phyloP scores from a whole-genome alignment of 768 basidiomycete species.

The Rhodotorula diobovata region DNA sequence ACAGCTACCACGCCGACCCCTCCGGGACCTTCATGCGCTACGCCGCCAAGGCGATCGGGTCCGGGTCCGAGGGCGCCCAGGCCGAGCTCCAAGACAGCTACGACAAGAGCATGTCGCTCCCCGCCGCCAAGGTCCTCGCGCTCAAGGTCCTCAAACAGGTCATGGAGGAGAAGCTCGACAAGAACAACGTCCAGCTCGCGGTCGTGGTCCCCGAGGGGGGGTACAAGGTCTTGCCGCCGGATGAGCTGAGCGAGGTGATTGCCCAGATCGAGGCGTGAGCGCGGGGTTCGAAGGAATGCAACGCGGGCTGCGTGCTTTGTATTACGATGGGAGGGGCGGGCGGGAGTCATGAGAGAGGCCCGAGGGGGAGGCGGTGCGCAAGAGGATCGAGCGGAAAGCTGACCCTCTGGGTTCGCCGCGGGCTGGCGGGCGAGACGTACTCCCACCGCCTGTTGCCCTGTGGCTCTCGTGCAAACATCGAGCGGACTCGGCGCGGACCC shows the following conservation, averaged over 20 bases:
- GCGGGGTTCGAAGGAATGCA: not conserved
- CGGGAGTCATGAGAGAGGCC: no score
- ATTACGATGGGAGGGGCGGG: no score
- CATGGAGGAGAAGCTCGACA: conserved; percentile 99
- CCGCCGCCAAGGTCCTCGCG: conserved; percentile 79
- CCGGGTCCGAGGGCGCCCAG: conserved; percentile 95
- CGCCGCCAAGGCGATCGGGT: conserved; percentile 97
- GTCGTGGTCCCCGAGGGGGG: conserved; percentile 77
- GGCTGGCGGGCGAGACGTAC: no score
- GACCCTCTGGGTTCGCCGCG: no score
- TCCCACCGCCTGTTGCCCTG: no score
- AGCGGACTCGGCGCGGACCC: no score
- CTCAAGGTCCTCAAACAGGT: conserved; percentile 93
- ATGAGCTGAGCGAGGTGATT: conserved; percentile 72
- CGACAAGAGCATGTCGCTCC: conserved; percentile 90
- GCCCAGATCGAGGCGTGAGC: conserved; percentile 56
- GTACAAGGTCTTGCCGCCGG: conserved; percentile 85
- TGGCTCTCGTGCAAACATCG: no score
- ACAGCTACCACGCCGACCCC: conserved; percentile 93
- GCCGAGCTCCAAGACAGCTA: conserved; percentile 94
- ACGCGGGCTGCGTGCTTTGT: no score
- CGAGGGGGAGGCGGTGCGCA: no score
- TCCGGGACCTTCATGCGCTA: conserved; percentile 96
- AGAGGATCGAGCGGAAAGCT: no score
- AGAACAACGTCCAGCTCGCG: conserved; percentile 91